phyloP scores from a whole-genome alignment of 371 early-diverging fungal species.

The Thermomucor indicae-seudaticae region DNA sequence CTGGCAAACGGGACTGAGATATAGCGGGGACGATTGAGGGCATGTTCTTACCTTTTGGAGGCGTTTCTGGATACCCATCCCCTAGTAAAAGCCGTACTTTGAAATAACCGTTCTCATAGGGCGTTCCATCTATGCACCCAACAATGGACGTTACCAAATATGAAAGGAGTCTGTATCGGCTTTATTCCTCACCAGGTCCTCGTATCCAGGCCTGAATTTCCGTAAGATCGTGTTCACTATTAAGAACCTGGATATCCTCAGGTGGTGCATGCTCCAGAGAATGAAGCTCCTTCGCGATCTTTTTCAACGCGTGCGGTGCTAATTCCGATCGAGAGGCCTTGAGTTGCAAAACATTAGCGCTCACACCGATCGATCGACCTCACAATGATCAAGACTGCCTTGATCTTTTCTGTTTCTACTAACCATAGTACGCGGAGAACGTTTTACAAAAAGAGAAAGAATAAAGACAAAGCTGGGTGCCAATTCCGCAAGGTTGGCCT shows the following conservation, averaged over 20 bases:
- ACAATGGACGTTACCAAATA: not conserved
- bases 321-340: slow-evolving; percentile 35
- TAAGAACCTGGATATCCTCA: slow-evolving; percentile 74
- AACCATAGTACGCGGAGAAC: no score
- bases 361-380: no score
- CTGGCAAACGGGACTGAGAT: slow-evolving; percentile 14
- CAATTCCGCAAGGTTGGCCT: no score
- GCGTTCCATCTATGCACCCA: slow-evolving; percentile 56
- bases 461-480: no score
- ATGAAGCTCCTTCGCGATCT: slow-evolving; percentile 60
- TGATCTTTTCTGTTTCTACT: no score
- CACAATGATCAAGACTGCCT: no score
- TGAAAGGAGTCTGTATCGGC: not conserved
- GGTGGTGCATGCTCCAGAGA: slow-evolving; percentile 54
- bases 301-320: slow-evolving; percentile 40
- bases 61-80: slow-evolving; percentile 65
- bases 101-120: slow-evolving; percentile 77
- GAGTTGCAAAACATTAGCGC: no score
- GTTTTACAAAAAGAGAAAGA: no score
- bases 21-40: not conserved
- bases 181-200: slow-evolving; percentile 68
- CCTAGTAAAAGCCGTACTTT: slow-evolving; percentile 58
- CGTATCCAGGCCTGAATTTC: slow-evolving; percentile 82
- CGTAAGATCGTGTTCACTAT: slow-evolving; percentile 65
- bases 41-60: slow-evolving; percentile 69